These are phyloP conservation scores for Samsoniella hepiali DNA, from an alignment of 2,329 filamentous ascomycete genomes.

Conservation along the genomic window DNA sequence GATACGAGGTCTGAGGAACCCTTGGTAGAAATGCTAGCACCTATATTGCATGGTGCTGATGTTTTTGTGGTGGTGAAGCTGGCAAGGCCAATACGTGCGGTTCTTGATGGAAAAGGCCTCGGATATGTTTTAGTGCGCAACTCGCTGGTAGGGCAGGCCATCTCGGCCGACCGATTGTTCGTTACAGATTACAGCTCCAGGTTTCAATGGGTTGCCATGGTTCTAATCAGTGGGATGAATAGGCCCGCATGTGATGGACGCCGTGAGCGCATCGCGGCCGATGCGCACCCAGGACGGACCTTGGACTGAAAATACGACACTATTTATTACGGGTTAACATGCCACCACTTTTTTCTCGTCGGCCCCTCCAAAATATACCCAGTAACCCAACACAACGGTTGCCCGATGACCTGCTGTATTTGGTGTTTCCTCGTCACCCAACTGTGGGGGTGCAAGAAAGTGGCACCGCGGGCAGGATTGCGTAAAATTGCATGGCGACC, in stretches of 20 bases:
- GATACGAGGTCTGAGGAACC: too few species aligned
- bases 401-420: background rate
- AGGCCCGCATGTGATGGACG: background rate
- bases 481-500: conserved; percentile 11
- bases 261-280: conserved; percentile 4
- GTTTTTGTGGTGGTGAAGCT: too few species aligned
- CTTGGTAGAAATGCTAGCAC: too few species aligned
- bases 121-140: background rate
- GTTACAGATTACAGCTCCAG: background rate
- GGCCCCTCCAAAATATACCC: too few species aligned
- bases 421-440: background rate
- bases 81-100: too few species aligned
- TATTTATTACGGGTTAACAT: background rate
- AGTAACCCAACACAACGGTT: background rate
- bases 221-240: background rate
- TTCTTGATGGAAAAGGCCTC: background rate
- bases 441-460: background rate
- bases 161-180: background rate
- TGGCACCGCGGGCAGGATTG: background rate
- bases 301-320: background rate
- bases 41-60: too few species aligned
- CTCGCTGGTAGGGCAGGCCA: background rate
- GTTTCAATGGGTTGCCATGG: background rate
- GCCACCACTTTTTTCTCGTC: background rate
- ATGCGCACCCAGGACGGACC: background rate